Evolutionary conservation across 225 moss, liverwort and hornwort species (phyloP).

Genomic region (Polytrichum commune): DNA sequence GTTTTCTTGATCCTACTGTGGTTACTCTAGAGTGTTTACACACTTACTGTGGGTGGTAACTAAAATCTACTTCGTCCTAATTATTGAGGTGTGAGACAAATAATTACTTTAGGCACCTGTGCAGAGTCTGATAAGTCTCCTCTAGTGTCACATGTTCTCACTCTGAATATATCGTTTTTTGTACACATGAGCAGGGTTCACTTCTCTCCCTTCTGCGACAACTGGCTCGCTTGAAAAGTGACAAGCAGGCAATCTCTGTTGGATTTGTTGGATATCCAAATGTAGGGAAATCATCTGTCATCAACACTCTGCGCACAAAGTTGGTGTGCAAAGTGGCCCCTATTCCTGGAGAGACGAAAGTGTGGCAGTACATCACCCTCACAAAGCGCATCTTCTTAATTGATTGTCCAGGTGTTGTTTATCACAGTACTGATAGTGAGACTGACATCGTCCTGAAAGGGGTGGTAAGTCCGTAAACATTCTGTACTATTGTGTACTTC

Average conservation of each 20-base stretch:
- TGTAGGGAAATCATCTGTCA: constrained; percentile 95
- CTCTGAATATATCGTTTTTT: not conserved
- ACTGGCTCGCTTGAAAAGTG: constrained; percentile 88
- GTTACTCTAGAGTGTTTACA: no score
- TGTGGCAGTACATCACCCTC: constrained; percentile 98
- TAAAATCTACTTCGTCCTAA: no score
- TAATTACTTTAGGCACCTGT: no score
- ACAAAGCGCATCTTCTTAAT: constrained; percentile 96
- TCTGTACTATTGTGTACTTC: not conserved
- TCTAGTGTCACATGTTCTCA: no score
- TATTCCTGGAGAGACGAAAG: constrained; percentile 98
- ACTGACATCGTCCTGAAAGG: constrained; percentile 98
- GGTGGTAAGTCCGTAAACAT: constrained; percentile 57
- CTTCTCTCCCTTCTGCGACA: constrained; percentile 90
- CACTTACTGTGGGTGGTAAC: no score
- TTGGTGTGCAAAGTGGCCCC: constrained; percentile 97
- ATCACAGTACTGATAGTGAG: constrained; percentile 85
- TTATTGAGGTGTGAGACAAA: no score
- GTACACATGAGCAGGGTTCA: constrained; percentile 64
- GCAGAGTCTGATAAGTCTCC: no score
- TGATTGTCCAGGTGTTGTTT: constrained; percentile 97
- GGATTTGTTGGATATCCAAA: constrained; percentile 99
- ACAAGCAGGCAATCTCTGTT: constrained; percentile 98
- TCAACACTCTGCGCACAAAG: constrained; percentile 95
- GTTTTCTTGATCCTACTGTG: no score